Evolutionary conservation across 1,139 yeast species (phyloP), one percentile per base, ranked within the genome.

Genomic region (Dujonia santamariae): DNA sequence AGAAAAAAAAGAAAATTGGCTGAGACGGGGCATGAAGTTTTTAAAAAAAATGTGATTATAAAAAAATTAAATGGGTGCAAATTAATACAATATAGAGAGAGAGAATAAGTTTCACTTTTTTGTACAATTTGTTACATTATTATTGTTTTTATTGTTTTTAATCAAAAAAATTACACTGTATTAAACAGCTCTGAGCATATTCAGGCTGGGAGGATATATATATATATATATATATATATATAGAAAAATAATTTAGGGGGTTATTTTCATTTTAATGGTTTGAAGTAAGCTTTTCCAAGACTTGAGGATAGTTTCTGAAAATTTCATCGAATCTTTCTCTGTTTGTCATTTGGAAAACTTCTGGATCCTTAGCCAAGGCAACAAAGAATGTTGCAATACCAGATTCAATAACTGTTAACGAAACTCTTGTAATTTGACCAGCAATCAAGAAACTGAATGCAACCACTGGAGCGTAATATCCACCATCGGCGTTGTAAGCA

Each of bases 341-440:
- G 53, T 87, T 83, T 30, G 86, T 75, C 63, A 75, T 74, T 50
- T 78, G 79, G 68, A 83, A 82, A 5, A 87, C 80, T 47, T 87
- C 94, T 0, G 97, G 96, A 48, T 88, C 95, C 48, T 80, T 80
- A 9, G 94, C 92, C 53, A 86, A 68, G 1, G 95, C 92, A 32
- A 88, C 82, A 58, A 88, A 88, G 56, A 90, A 82, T 0, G 96
- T 84, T 3, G 95, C 78, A 1, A 84, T 77, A 11, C 97, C 97
- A 1, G 90, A 80, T 41, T 78, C 80, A 40, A 88, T 78, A 1
- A 87, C 84, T 16, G 84, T 80, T 40, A 81, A 76, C 16, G 88
- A 67, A 41, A 87, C 71, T 46, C 85, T 78, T 37, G 85, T 75
- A 38, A 90, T 75, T 60, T 90, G 96, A 27, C 85, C 66, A 0